These are phyloP conservation scores for Oryza coarctata DNA, from an alignment of 176 grass and related monocot species.

Conservation along the genomic window DNA sequence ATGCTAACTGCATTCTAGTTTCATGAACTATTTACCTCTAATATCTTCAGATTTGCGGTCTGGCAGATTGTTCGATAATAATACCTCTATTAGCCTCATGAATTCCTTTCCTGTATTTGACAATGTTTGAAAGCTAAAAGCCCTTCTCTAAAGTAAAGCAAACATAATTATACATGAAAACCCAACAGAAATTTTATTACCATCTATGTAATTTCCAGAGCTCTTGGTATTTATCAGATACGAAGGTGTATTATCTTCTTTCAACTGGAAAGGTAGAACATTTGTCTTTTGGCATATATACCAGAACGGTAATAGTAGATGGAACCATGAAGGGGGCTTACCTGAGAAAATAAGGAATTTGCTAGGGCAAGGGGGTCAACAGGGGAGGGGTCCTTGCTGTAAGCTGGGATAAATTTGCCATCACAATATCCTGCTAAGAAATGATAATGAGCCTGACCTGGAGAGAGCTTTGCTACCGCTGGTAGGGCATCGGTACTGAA, in stretches of 20 bases:
- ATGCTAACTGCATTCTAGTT: background rate
- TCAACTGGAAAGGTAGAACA: constrained; percentile 56
- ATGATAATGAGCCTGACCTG: constrained; percentile 83
- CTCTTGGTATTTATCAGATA: constrained; percentile 80
- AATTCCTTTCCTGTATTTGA: constrained; percentile 53
- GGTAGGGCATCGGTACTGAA: constrained; percentile 65
- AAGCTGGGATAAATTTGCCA: constrained; percentile 75
- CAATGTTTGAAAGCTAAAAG: constrained; percentile 1
- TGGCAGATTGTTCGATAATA: constrained; percentile 36
- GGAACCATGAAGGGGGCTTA: background rate
- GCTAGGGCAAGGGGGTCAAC: constrained; percentile 63
- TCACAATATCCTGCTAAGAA: constrained; percentile 88
- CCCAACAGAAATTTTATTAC: constrained; percentile 40
- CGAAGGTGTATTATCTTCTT: constrained; percentile 56
- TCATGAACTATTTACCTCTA: constrained; percentile 55
- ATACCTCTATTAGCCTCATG: constrained; percentile 45
- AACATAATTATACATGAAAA: constrained; percentile 19
- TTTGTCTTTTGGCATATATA: background rate
- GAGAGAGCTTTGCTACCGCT: constrained; percentile 59
- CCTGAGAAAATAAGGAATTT: constrained; percentile 59
- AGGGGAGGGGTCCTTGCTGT: constrained; percentile 56
- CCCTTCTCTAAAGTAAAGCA: constrained; percentile 3
- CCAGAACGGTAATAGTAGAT: background rate
- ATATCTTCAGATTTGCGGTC: constrained; percentile 33
- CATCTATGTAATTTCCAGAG: constrained; percentile 51